These are phyloP conservation scores for Logfia minima DNA, from an alignment of 129 eudicot genomes.

Conservation along the genomic window DNA sequence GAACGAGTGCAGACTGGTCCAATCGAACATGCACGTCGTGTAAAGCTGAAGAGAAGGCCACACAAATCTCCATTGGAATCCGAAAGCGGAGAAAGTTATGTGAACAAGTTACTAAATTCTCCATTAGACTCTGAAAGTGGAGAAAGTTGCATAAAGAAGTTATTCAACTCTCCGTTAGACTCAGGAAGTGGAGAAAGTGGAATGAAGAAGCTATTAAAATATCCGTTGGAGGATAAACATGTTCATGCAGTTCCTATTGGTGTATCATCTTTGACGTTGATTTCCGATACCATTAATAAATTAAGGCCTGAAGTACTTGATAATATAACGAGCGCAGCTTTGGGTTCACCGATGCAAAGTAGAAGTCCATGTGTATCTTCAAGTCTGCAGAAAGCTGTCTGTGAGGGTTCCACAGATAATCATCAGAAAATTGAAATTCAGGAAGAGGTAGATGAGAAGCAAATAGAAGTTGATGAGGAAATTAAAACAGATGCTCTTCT, in stretches of 20 bases:
- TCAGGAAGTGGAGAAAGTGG: slow-evolving; percentile 2
- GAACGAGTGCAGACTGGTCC: slow-evolving; percentile 69
- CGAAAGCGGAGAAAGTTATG: slow-evolving; percentile 53
- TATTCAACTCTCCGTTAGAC: slow-evolving; percentile 31
- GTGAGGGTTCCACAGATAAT: slow-evolving; percentile 32
- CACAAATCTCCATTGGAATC: slow-evolving; percentile 57
- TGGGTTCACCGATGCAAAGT: slow-evolving; percentile 34
- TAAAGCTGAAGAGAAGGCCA: slow-evolving; percentile 73
- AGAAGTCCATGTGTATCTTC: slow-evolving; percentile 50
- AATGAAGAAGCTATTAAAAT: not conserved
- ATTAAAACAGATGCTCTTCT: slow-evolving; percentile 34
- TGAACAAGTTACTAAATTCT: slow-evolving; percentile 58
- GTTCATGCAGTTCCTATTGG: slow-evolving; percentile 46
- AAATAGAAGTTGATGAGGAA: slow-evolving; percentile 47
- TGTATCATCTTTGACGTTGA: slow-evolving; percentile 28
- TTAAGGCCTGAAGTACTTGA: slow-evolving; percentile 39
- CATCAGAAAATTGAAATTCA: not conserved
- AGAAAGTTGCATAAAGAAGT: slow-evolving; percentile 5
- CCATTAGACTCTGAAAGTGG: slow-evolving; percentile 24
- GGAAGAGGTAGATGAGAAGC: slow-evolving; percentile 39
- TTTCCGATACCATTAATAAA: slow-evolving; percentile 35
- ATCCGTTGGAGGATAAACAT: slow-evolving; percentile 44
- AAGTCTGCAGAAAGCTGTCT: slow-evolving; percentile 29
- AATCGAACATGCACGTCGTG: slow-evolving; percentile 64
- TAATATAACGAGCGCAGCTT: slow-evolving; percentile 37